Evolutionary conservation across 306 rosid genomes (phyloP).

Genomic region (Cucurbita moschata): DNA sequence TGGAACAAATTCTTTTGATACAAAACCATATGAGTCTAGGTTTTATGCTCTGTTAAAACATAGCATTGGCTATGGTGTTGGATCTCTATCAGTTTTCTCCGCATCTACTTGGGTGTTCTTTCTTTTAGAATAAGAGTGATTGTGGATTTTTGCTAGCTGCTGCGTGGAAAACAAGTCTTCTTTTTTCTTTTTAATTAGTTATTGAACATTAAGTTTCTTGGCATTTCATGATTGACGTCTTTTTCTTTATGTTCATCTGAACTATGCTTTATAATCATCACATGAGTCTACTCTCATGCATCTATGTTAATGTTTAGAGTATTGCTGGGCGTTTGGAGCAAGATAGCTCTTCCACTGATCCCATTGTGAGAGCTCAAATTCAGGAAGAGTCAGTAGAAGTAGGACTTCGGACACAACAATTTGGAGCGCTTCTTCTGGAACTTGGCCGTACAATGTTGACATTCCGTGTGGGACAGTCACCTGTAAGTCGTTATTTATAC

Average conservation of each 20-base stretch:
- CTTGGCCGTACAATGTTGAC: conserved; percentile 95
- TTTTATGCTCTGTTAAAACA: no score
- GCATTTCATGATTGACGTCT: not conserved
- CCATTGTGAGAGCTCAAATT: conserved; percentile 45
- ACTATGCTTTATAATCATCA: not conserved
- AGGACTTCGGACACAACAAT: conserved; percentile 78
- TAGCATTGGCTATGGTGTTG: no score
- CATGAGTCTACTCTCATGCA: conserved; percentile 16
- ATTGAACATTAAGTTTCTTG: not conserved
- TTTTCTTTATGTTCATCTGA: not conserved
- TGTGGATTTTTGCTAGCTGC: not conserved
- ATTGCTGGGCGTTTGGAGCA: conserved; percentile 80
- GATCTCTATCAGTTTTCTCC: no score
- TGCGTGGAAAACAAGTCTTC: not conserved
- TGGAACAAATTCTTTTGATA: not conserved
- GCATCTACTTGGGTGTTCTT: no score
- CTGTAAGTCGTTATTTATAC: conserved; percentile 44
- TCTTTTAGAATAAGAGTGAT: not conserved
- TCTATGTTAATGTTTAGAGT: conserved; percentile 52
- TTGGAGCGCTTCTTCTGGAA: conserved; percentile 88
- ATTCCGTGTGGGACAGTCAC: conserved; percentile 71
- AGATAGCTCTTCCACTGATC: conserved; percentile 53
- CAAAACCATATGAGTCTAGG: not conserved
- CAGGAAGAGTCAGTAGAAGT: conserved; percentile 63
- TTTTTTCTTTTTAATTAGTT: not conserved